Conservation (phyloP, 2,329 filamentous ascomycete genomes). For the Fusarium pseudoanthophilum region DNA sequence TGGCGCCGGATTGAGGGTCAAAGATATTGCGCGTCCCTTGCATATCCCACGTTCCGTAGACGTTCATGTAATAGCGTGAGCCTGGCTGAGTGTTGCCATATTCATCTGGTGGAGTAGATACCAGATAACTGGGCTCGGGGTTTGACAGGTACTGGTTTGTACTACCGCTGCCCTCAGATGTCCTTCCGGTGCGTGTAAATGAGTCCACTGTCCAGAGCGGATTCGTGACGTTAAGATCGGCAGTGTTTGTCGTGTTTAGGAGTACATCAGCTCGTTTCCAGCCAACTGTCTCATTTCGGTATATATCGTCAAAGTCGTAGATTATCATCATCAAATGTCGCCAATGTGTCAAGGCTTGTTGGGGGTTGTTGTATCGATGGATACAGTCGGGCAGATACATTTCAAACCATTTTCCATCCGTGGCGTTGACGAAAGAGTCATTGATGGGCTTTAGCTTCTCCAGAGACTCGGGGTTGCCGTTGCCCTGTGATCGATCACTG, state of each 20-base stretch:
- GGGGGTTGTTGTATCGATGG: constrained; percentile 13
- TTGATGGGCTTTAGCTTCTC: constrained; percentile 5
- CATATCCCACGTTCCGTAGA: neutral
- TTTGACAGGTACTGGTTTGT: neutral
- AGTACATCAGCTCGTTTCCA: constrained; percentile 25
- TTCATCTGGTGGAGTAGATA: neutral
- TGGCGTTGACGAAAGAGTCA: constrained; percentile 12
- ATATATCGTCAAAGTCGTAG: constrained; percentile 1
- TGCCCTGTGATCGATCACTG: neutral
- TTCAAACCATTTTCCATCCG: neutral
- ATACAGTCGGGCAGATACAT: neutral
- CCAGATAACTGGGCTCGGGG: neutral
- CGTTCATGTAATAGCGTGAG: neutral
- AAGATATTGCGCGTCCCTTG: neutral
- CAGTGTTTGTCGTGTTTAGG: neutral
- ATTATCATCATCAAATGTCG: constrained; percentile 26
- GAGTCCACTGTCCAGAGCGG: constrained; percentile 10
- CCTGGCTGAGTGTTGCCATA: neutral
- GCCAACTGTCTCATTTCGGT: constrained; percentile 4
- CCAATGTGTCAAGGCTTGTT: constrained; percentile 13
- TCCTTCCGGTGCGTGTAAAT: neutral
- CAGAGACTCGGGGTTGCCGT: fast-evolving
- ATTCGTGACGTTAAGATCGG: neutral
- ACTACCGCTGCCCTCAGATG: neutral
- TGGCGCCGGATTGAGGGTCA: neutral